These are phyloP conservation scores for Chrysoporthe puriensis DNA, from an alignment of 2,329 filamentous ascomycete genomes.

Conservation along the genomic window DNA sequence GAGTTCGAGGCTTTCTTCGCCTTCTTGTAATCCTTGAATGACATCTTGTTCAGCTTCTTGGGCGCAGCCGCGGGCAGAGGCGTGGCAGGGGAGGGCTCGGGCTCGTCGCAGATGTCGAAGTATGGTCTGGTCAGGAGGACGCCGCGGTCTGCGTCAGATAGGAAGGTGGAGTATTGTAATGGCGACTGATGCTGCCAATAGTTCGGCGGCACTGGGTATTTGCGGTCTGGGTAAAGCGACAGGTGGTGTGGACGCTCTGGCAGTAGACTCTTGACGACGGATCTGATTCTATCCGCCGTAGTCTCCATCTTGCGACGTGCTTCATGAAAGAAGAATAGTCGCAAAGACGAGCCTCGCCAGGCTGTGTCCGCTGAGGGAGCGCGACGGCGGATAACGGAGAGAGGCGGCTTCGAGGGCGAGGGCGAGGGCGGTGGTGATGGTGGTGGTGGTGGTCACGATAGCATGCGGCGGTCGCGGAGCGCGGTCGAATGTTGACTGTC, in stretches of 20 bases:
- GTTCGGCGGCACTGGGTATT: conserved; percentile 49
- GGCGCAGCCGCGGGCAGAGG: conserved; percentile 32
- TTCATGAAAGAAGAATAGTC: conserved; percentile 29
- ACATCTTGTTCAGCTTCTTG: conserved; percentile 51
- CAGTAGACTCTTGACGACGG: conserved; percentile 55
- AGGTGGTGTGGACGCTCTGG: conserved; percentile 59
- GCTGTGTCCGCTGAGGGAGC: not conserved
- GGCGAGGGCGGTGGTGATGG: not conserved
- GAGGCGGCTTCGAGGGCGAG: not conserved
- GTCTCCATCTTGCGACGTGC: conserved; percentile 56
- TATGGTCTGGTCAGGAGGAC: conserved; percentile 59
- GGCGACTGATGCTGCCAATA: conserved; percentile 49
- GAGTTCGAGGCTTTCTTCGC: conserved; percentile 48
- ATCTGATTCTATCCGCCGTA: conserved; percentile 60
- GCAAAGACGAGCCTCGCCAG: conserved; percentile 22
- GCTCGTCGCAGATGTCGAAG: conserved; percentile 61
- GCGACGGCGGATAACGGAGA: not conserved
- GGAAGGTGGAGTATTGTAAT: conserved; percentile 61
- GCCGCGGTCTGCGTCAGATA: conserved; percentile 62
- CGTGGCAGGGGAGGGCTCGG: conserved; percentile 36
- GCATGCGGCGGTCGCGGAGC: conserved; percentile 17
- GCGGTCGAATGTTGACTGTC: conserved; percentile 18
- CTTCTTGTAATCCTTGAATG: conserved; percentile 63
- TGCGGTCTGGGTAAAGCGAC: conserved; percentile 51
- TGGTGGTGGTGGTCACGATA: not conserved